These are phyloP conservation scores for Zea mays DNA, from an alignment of 176 grass and related monocot genomes.

Conservation along the genomic window Zm-B73-REFERENCE-NAM-5.0 NC_050100.1:11362501-11363000, in stretches of 20 bases:
- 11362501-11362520: slow-evolving; percentile 96
- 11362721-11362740: slow-evolving; percentile 68
- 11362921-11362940: slow-evolving; percentile 84
- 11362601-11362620: slow-evolving; percentile 97
- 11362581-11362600: slow-evolving; percentile 90
- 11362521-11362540: slow-evolving; percentile 98
- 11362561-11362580: slow-evolving; percentile 59
- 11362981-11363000: slow-evolving; percentile 25
- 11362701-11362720: slow-evolving; percentile 12
- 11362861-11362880: not conserved
- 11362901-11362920: slow-evolving; percentile 68
- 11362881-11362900: slow-evolving; percentile 14
- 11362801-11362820: slow-evolving; percentile 93
- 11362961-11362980: slow-evolving; percentile 88
- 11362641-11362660: slow-evolving; percentile 97
- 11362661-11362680: slow-evolving; percentile 31
- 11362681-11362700: slow-evolving; percentile 4
- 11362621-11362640: slow-evolving; percentile 95
- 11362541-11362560: slow-evolving; percentile 98
- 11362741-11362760: slow-evolving; percentile 93
- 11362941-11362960: slow-evolving; percentile 79
- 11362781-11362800: slow-evolving; percentile 88
- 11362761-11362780: slow-evolving; percentile 93
- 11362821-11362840: slow-evolving; percentile 76
- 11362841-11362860: slow-evolving; percentile 38